Evolutionary conservation across 2,329 filamentous ascomycete species (phyloP).

Genomic region (Neonectria faginata): DNA sequence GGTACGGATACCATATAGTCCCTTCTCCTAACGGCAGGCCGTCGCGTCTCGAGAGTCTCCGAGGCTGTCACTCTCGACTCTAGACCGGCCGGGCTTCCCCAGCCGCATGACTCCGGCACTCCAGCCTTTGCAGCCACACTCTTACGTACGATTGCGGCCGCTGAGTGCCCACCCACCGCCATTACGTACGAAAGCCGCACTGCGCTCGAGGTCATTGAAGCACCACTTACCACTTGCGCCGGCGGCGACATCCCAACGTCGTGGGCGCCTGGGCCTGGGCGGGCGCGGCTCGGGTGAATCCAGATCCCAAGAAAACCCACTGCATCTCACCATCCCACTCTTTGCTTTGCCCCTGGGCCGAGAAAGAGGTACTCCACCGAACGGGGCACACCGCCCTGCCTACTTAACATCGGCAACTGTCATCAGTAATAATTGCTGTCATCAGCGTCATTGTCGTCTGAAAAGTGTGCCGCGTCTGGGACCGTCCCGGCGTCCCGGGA

Average conservation of each 20-base stretch:
- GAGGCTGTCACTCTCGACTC: neutral
- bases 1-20: neutral
- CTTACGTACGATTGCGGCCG: conserved; percentile 31
- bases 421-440: neutral
- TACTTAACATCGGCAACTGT: conserved; percentile 4
- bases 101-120: conserved; percentile 22
- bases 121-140: conserved; percentile 10
- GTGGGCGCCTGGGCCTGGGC: neutral
- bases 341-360: conserved; percentile 4
- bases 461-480: neutral
- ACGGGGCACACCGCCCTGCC: conserved; percentile 12
- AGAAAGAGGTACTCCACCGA: neutral
- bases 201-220: conserved; percentile 8
- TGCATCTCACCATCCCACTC: conserved; percentile 8
- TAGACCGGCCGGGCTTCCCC: neutral
- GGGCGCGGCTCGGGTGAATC: conserved; percentile 4
- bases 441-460: conserved; percentile 23
- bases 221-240: conserved; percentile 16
- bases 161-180: conserved; percentile 19
- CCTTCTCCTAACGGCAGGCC: neutral
- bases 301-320: conserved; percentile 4
- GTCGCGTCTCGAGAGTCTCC: neutral
- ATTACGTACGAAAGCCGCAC: conserved; percentile 25
- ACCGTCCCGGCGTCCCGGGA: neutral
- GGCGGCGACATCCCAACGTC: conserved; percentile 9